Evolutionary conservation across 2,329 filamentous ascomycete genomes (phyloP).

Genomic region (Didymosphaeria variabile): DNA sequence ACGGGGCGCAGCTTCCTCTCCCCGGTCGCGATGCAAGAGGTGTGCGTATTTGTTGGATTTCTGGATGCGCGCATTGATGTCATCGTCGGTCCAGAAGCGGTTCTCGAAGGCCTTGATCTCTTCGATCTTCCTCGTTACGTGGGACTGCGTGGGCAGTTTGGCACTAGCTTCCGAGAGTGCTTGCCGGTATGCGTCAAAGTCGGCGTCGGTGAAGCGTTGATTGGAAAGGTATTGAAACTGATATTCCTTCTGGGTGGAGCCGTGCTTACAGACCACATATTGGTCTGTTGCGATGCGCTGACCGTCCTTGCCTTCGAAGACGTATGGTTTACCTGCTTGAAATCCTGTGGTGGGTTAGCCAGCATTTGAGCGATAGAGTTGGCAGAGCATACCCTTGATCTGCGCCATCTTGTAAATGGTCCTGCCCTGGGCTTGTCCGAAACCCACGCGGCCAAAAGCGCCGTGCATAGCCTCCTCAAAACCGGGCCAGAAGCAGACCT

Average conservation of each 20-base stretch:
- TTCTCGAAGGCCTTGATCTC: constrained; percentile 83
- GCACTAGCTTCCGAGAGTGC: constrained; percentile 74
- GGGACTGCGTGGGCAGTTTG: constrained; percentile 75
- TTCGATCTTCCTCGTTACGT: constrained; percentile 75
- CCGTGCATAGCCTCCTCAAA: constrained; percentile 84
- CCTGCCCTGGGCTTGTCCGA: constrained; percentile 71
- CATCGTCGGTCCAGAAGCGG: constrained; percentile 82
- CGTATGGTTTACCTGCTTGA: constrained; percentile 80
- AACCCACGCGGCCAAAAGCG: constrained; percentile 84
- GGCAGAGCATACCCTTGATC: constrained; percentile 74
- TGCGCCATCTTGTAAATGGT: constrained; percentile 87
- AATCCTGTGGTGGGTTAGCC: constrained; percentile 67
- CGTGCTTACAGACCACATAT: constrained; percentile 83
- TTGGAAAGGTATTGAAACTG: constrained; percentile 93
- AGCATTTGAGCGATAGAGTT: not conserved
- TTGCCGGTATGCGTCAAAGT: constrained; percentile 83
- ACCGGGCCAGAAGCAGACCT: constrained; percentile 91
- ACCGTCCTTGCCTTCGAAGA: constrained; percentile 76
- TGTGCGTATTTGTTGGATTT: constrained; percentile 64
- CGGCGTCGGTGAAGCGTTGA: constrained; percentile 80
- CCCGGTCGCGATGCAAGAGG: constrained; percentile 70
- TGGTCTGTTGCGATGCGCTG: constrained; percentile 84
- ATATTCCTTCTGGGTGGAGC: constrained; percentile 83
- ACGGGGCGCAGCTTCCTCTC: constrained; percentile 65
- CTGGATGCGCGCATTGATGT: constrained; percentile 80